phyloP scores from a whole-genome alignment of 2,329 filamentous ascomycete species.

The Tolypocladium cylindrosporum region DNA sequence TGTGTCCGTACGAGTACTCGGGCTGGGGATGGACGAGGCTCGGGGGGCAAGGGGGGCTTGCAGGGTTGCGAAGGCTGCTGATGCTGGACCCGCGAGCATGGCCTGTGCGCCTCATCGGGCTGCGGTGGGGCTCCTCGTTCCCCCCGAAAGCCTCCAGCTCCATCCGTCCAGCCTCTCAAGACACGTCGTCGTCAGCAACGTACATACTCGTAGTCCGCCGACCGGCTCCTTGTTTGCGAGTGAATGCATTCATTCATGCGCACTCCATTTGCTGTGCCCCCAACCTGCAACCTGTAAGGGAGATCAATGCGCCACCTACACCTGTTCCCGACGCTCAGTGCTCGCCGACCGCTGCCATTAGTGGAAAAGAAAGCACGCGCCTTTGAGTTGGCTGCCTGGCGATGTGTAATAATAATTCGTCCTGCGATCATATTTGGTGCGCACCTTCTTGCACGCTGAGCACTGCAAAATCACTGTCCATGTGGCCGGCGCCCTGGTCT shows the following conservation, averaged over 20 bases:
- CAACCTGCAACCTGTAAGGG: not conserved
- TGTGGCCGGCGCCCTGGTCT: not conserved
- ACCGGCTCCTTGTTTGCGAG: not conserved
- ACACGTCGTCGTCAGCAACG: not conserved
- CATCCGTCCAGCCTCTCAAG: not conserved
- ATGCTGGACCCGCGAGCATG: not conserved
- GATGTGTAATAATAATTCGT: not conserved
- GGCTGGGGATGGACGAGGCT: not conserved
- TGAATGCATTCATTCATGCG: not conserved
- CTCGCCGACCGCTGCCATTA: not conserved
- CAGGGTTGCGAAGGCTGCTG: not conserved
- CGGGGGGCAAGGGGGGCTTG: not conserved
- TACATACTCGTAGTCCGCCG: not conserved
- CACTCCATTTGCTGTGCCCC: not conserved
- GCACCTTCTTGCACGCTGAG: not conserved
- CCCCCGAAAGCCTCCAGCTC: not conserved
- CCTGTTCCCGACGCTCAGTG: not conserved
- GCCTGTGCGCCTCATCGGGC: not conserved
- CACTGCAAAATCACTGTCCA: not conserved
- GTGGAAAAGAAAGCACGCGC: not conserved
- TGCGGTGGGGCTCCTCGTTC: not conserved
- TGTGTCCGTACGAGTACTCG: no score
- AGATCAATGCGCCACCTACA: not conserved
- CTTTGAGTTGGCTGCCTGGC: not conserved
- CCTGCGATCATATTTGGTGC: not conserved